A percentile compares a stretch with the other conserved stretches of the same genome.
These are phyloP conservation scores for Candida silvicultrix DNA, from an alignment of 805 yeast species.

Conservation along the genomic window DNA sequence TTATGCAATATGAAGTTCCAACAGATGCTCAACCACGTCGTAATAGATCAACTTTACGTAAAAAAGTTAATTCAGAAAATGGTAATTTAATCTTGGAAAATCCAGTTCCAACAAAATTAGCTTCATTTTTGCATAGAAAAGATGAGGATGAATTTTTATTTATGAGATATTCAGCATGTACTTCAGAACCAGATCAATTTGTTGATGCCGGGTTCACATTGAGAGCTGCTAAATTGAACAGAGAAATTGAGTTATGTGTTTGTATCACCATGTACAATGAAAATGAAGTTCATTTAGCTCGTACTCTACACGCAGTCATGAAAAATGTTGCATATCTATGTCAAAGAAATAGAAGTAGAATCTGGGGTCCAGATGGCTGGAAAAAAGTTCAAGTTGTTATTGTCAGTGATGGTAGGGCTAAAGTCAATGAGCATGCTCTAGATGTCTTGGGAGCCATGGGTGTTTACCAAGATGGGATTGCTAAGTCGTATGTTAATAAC, in stretches of 20 bases:
- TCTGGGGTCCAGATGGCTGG: conserved; percentile 98
- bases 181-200: conserved; percentile 87
- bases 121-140: conserved; percentile 77
- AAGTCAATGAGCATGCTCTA: conserved; percentile 76
- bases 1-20: conserved; percentile 33
- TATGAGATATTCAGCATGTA: conserved; percentile 97
- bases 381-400: conserved; percentile 89
- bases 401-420: conserved; percentile 91
- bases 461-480: conserved; percentile 94
- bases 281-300: conserved; percentile 80
- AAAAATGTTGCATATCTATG: conserved; percentile 85
- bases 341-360: conserved; percentile 69
- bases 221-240: conserved; percentile 76
- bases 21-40: conserved; percentile 42
- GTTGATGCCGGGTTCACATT: conserved; percentile 74
- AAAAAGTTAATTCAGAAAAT: conserved; percentile 67
- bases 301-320: conserved; percentile 94
- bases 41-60: conserved; percentile 61
- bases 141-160: conserved; percentile 91
- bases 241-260: conserved; percentile 88
- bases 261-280: conserved; percentile 98
- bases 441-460: conserved; percentile 93
- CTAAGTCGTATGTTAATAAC: conserved; percentile 88
- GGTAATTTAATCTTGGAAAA: conserved; percentile 89
- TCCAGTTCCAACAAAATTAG: conserved; percentile 86